Evolutionary conservation across 768 basidiomycete species (phyloP), one percentile per base, ranked within the genome.

Genomic region (Lactarius indigo): DNA sequence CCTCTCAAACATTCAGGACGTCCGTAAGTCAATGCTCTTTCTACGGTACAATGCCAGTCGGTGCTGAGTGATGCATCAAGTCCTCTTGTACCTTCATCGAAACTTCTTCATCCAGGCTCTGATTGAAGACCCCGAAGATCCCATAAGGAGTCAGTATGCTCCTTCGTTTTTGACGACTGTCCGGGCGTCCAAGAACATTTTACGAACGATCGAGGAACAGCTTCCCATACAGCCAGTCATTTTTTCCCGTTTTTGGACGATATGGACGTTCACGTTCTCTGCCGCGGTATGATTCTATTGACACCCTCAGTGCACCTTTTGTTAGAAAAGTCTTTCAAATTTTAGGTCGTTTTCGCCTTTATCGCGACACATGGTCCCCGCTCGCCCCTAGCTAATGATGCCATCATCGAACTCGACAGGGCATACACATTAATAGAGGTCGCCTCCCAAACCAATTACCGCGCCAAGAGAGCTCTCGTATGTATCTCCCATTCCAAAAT

Each of bases 351-450:
- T 18, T 89, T 92, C 71, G 92, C 90, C 3, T 87, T 89, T 4
- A 87, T 93, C 23, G 91, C 89, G 2, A 90, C 88, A 3, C 84
- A 88, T 37, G 86, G 87, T 3, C 91, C 91, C 6, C 78, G 83
- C 6, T 90, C 87, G 1, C 84, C 87, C 0, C 74, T 92, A 15
- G 91, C 91, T 0, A 75, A 81, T 17, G 80, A 83, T 1, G 91
- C 91, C 5, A 85, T 92, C 76, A 75, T 79, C 26, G 88, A 92
- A 70, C 80, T 93, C 9, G 88, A 90, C 33, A 82, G 84, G 55
- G 89, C 88, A 0, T 86, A 82, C 65, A 73, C 83, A 17, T 77
- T 92, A n/a, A 91, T 91, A 73, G 78, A 82, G 1, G 84, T 85
- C 70, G 89, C 86, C 0, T 82, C 87, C 26, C 72, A 73, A 17